phyloP scores from a whole-genome alignment of 2,329 filamentous ascomycete species.

The Aspergillus sp. region DNA sequence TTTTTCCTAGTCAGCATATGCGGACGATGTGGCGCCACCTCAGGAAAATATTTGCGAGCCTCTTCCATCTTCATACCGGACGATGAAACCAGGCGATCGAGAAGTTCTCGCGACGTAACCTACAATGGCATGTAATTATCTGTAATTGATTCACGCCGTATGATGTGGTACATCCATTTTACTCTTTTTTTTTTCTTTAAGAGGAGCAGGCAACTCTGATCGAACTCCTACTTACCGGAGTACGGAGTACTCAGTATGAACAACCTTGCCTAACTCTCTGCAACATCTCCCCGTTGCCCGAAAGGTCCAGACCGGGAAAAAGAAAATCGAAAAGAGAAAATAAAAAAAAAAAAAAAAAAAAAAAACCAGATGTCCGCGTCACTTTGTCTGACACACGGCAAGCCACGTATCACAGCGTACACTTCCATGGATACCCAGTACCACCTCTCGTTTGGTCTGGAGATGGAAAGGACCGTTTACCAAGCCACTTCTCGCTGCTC shows the following conservation, averaged over 20 bases:
- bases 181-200: not conserved
- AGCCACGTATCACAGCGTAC: conserved; percentile 1
- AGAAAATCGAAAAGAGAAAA: too few species aligned
- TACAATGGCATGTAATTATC: not conserved
- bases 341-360: not conserved
- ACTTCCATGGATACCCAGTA: not conserved
- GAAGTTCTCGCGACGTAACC: not conserved
- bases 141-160: not conserved
- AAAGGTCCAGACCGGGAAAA: not conserved
- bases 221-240: not conserved
- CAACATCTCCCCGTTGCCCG: not conserved
- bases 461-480: not conserved
- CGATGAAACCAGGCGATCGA: not conserved
- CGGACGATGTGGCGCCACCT: conserved; percentile 15
- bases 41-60: not conserved
- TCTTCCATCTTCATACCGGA: too few species aligned
- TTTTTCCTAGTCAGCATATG: not conserved
- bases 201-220: not conserved
- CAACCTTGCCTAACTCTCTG: not conserved
- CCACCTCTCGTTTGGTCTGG: not conserved
- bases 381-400: conserved; percentile 11
- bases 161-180: too few species aligned
- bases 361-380: conserved; percentile 3
- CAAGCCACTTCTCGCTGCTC: not conserved
- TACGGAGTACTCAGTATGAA: not conserved